Base-by-base conservation (phyloP, 1,284 basidiomycete genomes). In the Hymenochaete sp. region DNA sequence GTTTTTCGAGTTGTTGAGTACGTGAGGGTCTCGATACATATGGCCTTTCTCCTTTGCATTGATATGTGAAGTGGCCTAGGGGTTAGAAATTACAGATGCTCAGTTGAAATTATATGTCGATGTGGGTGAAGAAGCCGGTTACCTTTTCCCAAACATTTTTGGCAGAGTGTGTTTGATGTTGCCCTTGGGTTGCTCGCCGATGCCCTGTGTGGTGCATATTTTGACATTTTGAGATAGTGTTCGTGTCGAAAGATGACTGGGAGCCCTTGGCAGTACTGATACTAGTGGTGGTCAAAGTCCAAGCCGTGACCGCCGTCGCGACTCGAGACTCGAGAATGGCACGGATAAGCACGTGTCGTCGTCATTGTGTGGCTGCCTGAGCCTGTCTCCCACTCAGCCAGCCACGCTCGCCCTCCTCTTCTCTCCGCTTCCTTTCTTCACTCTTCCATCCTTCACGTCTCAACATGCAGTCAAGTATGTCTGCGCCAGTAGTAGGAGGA, bases 1-100 rank as follows among this genome's bases (percentile, higher is more conserved):
- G 83, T 43, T 86, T 85, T 57, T 87, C 82, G 18, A 89, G 71
- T 58, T 79, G 73, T 55, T 84, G 71, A 2, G 84, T 86, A 38
- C 85, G 73, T 33, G 84, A 87, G 2, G 85, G 85, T 7, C 85
- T 72, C 13, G 80, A 76, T 35, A 88, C 68, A 58, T 88, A 89
- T 21, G 85, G 82, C 2, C 82, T 72, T 32, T 68, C 55, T 7
- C 67, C 67, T 61, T 85, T 88, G 70, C 85, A 89, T 62, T 88
- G 72, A 55, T 78, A 89, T 22, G 75, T 89, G 58, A 76, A 89
- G 59, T 88, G 85, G 0, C 85, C 85, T 83, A 53, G 33, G 18
- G 19, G 35, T 21, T 4, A 40, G 11, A 16, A 32, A 25, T 41
- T 29, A n/a, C 16, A 41, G 18, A 32, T n/a, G 4, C 35, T 22